Evolutionary conservation across 495 filamentous ascomycete species (phyloP).

Genomic region (Xylaria castorea): DNA sequence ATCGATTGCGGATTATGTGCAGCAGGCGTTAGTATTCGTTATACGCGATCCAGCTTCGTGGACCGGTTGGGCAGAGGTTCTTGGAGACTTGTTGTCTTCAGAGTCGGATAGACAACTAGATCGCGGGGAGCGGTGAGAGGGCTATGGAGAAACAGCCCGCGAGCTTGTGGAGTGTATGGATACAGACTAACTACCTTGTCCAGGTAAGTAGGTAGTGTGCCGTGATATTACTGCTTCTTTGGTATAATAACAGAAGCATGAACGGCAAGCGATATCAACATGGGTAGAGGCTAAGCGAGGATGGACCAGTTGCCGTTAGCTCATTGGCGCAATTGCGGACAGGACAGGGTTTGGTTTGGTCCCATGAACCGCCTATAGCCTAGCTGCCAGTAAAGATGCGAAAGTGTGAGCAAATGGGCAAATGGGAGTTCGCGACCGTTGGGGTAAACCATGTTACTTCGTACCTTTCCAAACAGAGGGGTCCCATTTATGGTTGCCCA

Average conservation of each 20-base stretch:
- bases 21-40: not conserved
- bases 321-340: constrained; percentile 15
- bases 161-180: constrained; percentile 18
- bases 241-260: constrained; percentile 14
- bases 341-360: constrained; percentile 10
- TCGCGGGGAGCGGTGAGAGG: constrained; percentile 17
- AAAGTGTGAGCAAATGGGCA: constrained; percentile 11
- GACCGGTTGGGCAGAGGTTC: constrained; percentile 4
- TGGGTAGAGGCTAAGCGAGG: not conserved
- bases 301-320: not conserved
- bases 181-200: not conserved
- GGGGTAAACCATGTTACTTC: constrained; percentile 16
- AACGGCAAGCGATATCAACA: constrained; percentile 4
- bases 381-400: constrained; percentile 19
- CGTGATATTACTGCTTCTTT: constrained; percentile 9
- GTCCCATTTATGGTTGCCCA: constrained; percentile 27
- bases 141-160: constrained; percentile 9
- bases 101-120: constrained; percentile 6
- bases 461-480: constrained; percentile 33
- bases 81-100: constrained; percentile 19
- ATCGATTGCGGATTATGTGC: constrained; percentile 16
- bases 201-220: not conserved
- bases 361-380: constrained; percentile 18
- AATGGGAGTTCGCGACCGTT: constrained; percentile 8
- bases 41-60: constrained; percentile 19